These are phyloP conservation scores for Eucalyptus virginea DNA, from an alignment of 345 rosid species.

Conservation along the genomic window DNA sequence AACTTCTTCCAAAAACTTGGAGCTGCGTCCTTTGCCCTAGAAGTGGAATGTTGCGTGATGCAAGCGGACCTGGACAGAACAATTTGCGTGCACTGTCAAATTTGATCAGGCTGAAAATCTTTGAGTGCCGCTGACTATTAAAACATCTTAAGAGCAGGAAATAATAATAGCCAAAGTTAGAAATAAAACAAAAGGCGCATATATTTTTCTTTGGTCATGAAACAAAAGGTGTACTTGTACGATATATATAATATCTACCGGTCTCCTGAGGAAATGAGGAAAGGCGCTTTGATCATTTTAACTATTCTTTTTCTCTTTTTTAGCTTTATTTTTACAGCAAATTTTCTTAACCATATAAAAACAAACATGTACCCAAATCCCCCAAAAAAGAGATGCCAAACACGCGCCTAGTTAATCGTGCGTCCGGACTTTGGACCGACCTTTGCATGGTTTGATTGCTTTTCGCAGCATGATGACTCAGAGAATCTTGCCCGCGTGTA, in stretches of 20 bases:
- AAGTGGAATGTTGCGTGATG: background rate
- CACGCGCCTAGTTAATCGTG: background rate
- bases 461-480: background rate
- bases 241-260: background rate
- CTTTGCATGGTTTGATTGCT: background rate
- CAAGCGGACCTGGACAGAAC: background rate
- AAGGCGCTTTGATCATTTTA: background rate
- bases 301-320: background rate
- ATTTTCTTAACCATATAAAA: background rate
- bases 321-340: background rate
- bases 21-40: background rate
- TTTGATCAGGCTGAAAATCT: background rate
- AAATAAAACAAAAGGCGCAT: background rate
- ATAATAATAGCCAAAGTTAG: background rate
- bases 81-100: background rate
- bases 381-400: background rate
- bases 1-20: background rate
- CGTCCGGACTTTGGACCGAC: background rate
- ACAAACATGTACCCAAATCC: background rate
- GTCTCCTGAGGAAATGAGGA: background rate
- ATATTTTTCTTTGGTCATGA: too few species aligned
- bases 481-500: background rate
- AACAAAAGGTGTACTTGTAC: background rate
- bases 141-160: background rate
- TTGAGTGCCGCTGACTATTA: background rate